Evolutionary conservation across 176 grass and related monocot species (phyloP).

Genomic region (Aegilops umbellulata): DNA sequence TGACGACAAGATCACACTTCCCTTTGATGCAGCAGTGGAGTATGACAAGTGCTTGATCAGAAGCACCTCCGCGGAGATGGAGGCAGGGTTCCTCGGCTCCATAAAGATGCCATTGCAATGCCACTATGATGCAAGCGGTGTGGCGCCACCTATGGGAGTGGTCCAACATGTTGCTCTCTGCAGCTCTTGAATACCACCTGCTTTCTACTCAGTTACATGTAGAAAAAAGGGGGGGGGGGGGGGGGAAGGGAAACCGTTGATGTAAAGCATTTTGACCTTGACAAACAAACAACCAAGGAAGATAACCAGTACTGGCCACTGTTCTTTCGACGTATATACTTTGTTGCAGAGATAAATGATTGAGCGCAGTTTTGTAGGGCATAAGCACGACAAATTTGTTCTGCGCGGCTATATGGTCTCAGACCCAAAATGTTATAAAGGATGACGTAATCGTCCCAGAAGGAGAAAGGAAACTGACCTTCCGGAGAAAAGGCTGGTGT

Average conservation of each 20-base stretch:
- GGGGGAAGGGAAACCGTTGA: background rate
- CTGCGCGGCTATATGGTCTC: background rate
- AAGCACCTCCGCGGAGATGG: constrained; percentile 25
- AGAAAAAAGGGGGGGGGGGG: background rate
- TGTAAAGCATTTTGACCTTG: background rate
- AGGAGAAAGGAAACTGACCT: background rate
- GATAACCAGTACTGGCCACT: background rate
- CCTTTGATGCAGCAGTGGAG: constrained; percentile 26
- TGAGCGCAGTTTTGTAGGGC: background rate
- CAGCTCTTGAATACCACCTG: constrained; percentile 1
- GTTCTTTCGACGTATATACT: background rate
- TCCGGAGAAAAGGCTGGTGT: background rate
- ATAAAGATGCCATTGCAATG: background rate
- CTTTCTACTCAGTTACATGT: background rate
- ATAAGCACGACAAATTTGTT: background rate
- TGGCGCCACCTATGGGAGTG: background rate
- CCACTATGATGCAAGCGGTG: background rate
- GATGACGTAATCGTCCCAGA: background rate
- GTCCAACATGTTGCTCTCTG: constrained; percentile 5
- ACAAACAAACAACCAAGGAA: background rate
- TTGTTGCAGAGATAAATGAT: background rate
- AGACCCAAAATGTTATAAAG: background rate
- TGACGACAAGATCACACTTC: constrained; percentile 40
- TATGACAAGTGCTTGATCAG: constrained; percentile 36
- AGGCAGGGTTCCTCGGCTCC: constrained; percentile 23